Conservation (phyloP, 768 basidiomycete species). For the Podaxis sp. region DNA sequence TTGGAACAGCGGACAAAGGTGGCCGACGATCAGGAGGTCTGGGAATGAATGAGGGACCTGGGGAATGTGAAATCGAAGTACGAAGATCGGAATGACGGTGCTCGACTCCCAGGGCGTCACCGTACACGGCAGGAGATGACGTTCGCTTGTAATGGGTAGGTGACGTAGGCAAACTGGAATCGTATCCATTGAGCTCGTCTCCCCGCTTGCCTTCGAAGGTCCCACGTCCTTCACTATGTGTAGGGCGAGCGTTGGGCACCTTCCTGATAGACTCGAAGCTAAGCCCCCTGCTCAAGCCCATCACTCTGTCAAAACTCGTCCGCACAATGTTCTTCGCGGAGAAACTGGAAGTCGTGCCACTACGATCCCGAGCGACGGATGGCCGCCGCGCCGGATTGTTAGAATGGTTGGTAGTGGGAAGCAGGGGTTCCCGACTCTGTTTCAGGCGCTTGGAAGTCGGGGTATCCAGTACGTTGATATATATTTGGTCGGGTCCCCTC, state of each 20-base stretch:
- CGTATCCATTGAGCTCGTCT: slow-evolving; percentile 30
- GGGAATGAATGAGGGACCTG: slow-evolving; percentile 30
- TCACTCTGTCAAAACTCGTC: slow-evolving; percentile 57
- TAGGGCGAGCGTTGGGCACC: slow-evolving; percentile 19
- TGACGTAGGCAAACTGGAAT: neutral
- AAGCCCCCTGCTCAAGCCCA: slow-evolving; percentile 45
- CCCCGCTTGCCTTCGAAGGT: slow-evolving; percentile 27
- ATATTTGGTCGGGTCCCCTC: slow-evolving; percentile 24
- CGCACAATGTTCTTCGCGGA: slow-evolving; percentile 36
- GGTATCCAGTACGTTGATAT: slow-evolving; percentile 14
- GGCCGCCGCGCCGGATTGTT: slow-evolving; percentile 22
- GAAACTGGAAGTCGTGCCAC: slow-evolving; percentile 18
- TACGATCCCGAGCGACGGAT: slow-evolving; percentile 20
- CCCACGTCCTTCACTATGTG: slow-evolving; percentile 17
- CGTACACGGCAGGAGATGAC: neutral
- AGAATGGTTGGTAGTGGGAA: slow-evolving; percentile 43
- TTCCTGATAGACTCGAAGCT: slow-evolving; percentile 48
- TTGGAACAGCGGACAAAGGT: slow-evolving; percentile 33
- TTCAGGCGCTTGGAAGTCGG: slow-evolving; percentile 38
- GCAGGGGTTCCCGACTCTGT: slow-evolving; percentile 68
- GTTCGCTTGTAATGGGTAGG: slow-evolving; percentile 19
- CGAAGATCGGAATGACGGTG: slow-evolving; percentile 16
- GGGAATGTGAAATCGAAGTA: slow-evolving; percentile 27
- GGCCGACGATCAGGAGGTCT: slow-evolving; percentile 23
- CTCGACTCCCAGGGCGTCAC: neutral